Conservation (phyloP, 129 eudicot genomes). For the Tagetes erecta region DNA sequence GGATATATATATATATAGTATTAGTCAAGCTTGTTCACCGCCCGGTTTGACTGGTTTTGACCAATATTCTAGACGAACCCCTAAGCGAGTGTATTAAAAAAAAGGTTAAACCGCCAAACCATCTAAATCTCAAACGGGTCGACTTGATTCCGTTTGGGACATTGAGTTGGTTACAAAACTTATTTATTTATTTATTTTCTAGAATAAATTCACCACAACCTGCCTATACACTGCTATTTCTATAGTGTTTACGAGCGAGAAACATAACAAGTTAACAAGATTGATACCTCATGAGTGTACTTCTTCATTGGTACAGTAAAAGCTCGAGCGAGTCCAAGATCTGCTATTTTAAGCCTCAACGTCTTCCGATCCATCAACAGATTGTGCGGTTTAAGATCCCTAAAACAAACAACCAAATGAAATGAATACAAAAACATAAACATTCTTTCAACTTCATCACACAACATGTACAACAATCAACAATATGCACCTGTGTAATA, state of each 20-base stretch:
- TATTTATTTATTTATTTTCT: too few relatives aligned
- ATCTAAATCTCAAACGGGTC: not conserved
- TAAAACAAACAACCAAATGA: constrained; percentile 6
- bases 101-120: not conserved
- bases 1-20: not conserved
- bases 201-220: too few relatives aligned
- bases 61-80: not conserved
- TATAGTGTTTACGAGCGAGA: not conserved
- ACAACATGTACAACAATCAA: not conserved
- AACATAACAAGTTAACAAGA: not conserved
- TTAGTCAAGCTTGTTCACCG: not conserved
- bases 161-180: not conserved
- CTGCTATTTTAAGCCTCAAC: constrained; percentile 72
- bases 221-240: too few relatives aligned
- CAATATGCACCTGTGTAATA: constrained; percentile 39
- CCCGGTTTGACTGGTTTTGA: not conserved
- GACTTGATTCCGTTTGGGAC: not conserved
- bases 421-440: not conserved
- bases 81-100: too few relatives aligned
- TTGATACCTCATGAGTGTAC: constrained; percentile 84
- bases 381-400: constrained; percentile 98
- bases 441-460: not conserved
- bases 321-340: constrained; percentile 89
- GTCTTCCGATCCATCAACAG: constrained; percentile 88
- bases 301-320: constrained; percentile 82